Conservation (phyloP, 805 yeast species). For the Ogataea siamensis region DNA sequence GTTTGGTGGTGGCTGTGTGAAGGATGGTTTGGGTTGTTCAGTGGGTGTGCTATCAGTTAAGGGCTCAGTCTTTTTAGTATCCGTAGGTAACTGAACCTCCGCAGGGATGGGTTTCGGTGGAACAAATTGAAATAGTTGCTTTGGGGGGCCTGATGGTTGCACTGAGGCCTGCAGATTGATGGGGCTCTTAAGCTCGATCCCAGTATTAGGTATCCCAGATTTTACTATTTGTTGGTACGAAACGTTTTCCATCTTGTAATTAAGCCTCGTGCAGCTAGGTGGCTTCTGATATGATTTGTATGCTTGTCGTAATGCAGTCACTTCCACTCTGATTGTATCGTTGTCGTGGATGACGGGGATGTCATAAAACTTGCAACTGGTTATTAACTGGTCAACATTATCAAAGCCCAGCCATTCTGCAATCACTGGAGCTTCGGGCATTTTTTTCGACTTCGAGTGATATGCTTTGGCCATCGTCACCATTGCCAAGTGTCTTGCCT, state of each 20-base stretch:
- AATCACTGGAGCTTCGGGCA: conserved; percentile 45
- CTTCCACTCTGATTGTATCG: conserved; percentile 34
- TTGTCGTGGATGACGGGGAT: conserved; percentile 41
- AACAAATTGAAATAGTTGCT: conserved; percentile 1
- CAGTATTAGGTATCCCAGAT: conserved; percentile 31
- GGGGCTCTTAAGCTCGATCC: conserved; percentile 14
- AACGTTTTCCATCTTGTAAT: conserved; percentile 35
- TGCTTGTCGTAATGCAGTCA: conserved; percentile 39
- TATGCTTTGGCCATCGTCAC: conserved; percentile 61
- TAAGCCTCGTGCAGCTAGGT: conserved; percentile 43
- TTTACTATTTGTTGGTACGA: conserved; percentile 39
- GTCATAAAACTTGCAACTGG: conserved; percentile 64
- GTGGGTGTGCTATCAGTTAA: background rate
- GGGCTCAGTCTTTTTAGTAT: conserved; percentile 1
- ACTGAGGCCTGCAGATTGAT: background rate
- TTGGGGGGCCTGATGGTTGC: background rate
- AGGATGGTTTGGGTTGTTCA: background rate
- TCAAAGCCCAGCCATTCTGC: conserved; percentile 64
- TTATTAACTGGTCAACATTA: conserved; percentile 46
- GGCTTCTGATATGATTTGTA: conserved; percentile 39
- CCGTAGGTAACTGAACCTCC: background rate
- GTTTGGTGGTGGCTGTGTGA: background rate
- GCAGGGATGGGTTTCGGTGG: background rate
- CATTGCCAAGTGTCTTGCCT: conserved; percentile 71
- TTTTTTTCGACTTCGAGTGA: conserved; percentile 70